Evolutionary conservation across 208 protist species (phyloP).

Genomic region (Trypanosoma melophagium): DNA sequence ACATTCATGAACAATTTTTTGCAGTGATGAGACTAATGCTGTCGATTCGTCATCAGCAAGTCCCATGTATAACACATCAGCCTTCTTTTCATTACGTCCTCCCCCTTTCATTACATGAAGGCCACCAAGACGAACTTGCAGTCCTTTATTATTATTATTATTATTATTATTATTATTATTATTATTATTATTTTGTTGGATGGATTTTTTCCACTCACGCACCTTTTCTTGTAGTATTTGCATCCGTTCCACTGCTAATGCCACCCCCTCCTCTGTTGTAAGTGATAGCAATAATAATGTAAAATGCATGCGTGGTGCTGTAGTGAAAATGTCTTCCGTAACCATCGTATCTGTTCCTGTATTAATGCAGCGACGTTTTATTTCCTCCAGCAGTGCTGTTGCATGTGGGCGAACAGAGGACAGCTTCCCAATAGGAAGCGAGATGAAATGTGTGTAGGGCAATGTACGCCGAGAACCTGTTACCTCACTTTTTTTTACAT

Average conservation of each 20-base stretch:
- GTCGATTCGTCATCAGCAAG: constrained; percentile 37
- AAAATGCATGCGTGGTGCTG: constrained; percentile 55
- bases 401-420: constrained; percentile 28
- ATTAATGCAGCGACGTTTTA: constrained; percentile 28
- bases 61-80: constrained; percentile 78
- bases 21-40: constrained; percentile 35
- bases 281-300: constrained; percentile 77
- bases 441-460: constrained; percentile 81
- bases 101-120: constrained; percentile 52
- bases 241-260: constrained; percentile 45
- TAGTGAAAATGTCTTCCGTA: constrained; percentile 52
- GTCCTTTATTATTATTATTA: not conserved
- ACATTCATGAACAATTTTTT: constrained; percentile 46
- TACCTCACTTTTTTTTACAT: not conserved
- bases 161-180: no score
- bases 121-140: constrained; percentile 38
- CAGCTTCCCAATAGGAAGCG: constrained; percentile 68
- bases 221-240: constrained; percentile 25
- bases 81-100: constrained; percentile 31
- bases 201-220: constrained; percentile 13
- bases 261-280: constrained; percentile 39
- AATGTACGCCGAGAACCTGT: not conserved
- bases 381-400: constrained; percentile 28
- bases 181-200: constrained; percentile 2
- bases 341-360: constrained; percentile 6